Base-by-base conservation (phyloP, 2,329 filamentous ascomycete species). In the Phialocephala sp. region DNA sequence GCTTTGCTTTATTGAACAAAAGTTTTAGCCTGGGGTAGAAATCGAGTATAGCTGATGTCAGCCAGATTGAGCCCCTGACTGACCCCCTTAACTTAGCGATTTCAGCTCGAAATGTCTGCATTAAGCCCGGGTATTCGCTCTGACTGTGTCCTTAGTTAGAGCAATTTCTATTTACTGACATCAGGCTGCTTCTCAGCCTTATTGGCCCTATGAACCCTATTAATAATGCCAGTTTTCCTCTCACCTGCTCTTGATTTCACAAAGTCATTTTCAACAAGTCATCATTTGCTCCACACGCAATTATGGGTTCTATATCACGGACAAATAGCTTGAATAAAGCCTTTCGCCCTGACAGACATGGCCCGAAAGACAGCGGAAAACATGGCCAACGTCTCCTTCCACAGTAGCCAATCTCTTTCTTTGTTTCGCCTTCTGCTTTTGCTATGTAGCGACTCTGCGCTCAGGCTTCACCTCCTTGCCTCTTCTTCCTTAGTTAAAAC, bases 321-420 rank as follows among this genome's bases (percentile, higher is more conserved):
- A 54, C 50, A 4, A 27, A 32, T 24, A 1, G 15, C 14, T 54
- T 27, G 9, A 24, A 15, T 5, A 18, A 12, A 35, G 11, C 37
- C 3, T 41, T 12, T 18, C 3, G 4, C 3, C 14, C 22, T 6
- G 15, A 2, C 14, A 14, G 27, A 2, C 11, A 14, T 35, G 9
- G 22, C 4, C 4, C 14, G 6, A 12, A 35, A 43, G 27, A 37
- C 15, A 43, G 2, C 11, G n/a, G 37, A n/a, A 59, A 32, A 2
- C 41, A 52, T 20, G 61, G 54, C 41, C 18, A 63, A 3, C 62
- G 56, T 32, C 63, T 71, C 12, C 63, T 72, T 24, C 69, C 70
- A 12, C 64, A 69, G 27, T 32, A 32, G 3, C 27, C 6, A 3
- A 32, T 6, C 27, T 32, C n/a, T 32, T 32, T 32, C 27, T 32